Evolutionary conservation across 768 basidiomycete species (phyloP), one percentile per base, ranked within the genome.

Genomic region (Auriscalpium microsporum): DNA sequence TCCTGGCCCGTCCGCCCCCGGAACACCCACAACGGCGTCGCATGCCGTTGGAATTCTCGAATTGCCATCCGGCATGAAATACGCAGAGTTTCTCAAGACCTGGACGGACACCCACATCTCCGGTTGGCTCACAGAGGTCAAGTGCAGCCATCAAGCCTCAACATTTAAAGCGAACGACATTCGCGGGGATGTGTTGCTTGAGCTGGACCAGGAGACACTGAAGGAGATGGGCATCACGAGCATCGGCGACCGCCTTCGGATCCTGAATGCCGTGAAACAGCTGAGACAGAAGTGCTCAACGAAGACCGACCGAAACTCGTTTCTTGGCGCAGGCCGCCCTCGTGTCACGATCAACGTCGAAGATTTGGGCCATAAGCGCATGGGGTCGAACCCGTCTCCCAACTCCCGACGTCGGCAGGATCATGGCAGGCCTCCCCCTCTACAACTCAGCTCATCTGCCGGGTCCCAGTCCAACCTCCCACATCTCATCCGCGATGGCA

Each of bases 191-290:
- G 84, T 99, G 19, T 72, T 99, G 16, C 77, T 97, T 50, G 96
- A 99, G 59, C 73, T 98, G 46, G 95, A 98, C 65, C 90, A 94
- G 69, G 69, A 74, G 8, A 86, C 84, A 2, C 72, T 99, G 50
- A 90, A 86, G 67, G 96, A 99, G 71, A 90, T 98, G 83, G 88
- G 88, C 13, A 80, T 99, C 33, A 63, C 76, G 35, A 91, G 87
- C 69, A 86, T 99, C 44, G 96, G 96, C 10, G 96, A 99, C 70
- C 76, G 94, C 49, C 81, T 97, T 8, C 80, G 91, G 65, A 87
- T 99, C 50, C 65, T 92, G 17, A 87, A 82, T 55, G 95, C 85
- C 1, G 87, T 99, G 57, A 94, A 93, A 66, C 67, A 73, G 6
- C 75, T 98, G 14, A 75, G 94, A 36, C 78, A 81, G 60, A 78